These are phyloP conservation scores for Pseudogymnoascus sp. DNA, from an alignment of 2,329 filamentous ascomycete species.

Conservation along the genomic window DNA sequence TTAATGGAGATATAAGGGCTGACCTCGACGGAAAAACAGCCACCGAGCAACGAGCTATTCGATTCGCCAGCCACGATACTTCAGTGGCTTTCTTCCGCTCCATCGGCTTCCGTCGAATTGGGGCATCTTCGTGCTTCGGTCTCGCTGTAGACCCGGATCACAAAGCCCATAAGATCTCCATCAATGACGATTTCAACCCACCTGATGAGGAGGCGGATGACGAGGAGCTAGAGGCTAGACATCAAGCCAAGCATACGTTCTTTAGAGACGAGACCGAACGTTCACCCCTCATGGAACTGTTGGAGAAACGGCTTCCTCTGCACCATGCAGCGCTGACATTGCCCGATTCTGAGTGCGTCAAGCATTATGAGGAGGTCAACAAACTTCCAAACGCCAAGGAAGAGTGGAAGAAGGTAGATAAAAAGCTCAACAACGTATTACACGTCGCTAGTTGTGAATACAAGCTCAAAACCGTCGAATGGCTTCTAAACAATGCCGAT, in stretches of 20 bases:
- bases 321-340: slow-evolving; percentile 15
- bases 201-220: slow-evolving; percentile 9
- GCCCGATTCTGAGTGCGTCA: slow-evolving; percentile 17
- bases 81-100: slow-evolving; percentile 23
- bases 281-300: slow-evolving; percentile 12
- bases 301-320: slow-evolving; percentile 15
- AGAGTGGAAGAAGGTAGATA: slow-evolving; percentile 15
- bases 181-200: slow-evolving; percentile 21
- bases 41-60: slow-evolving; percentile 17
- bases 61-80: slow-evolving; percentile 12
- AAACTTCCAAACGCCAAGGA: neutral
- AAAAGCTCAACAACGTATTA: slow-evolving; percentile 15
- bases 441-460: slow-evolving; percentile 15
- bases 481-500: slow-evolving; percentile 25
- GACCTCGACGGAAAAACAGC: slow-evolving; percentile 18
- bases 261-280: neutral
- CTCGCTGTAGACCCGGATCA: slow-evolving; percentile 23
- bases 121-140: slow-evolving; percentile 28
- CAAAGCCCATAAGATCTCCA: slow-evolving; percentile 18
- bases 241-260: neutral
- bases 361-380: slow-evolving; percentile 11
- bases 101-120: slow-evolving; percentile 30
- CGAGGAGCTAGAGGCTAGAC: slow-evolving; percentile 9
- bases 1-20: slow-evolving; percentile 20
- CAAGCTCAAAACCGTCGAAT: slow-evolving; percentile 17